phyloP scores from a whole-genome alignment of 164 flowering plant species.

The Euptelea pleiosperma region DNA sequence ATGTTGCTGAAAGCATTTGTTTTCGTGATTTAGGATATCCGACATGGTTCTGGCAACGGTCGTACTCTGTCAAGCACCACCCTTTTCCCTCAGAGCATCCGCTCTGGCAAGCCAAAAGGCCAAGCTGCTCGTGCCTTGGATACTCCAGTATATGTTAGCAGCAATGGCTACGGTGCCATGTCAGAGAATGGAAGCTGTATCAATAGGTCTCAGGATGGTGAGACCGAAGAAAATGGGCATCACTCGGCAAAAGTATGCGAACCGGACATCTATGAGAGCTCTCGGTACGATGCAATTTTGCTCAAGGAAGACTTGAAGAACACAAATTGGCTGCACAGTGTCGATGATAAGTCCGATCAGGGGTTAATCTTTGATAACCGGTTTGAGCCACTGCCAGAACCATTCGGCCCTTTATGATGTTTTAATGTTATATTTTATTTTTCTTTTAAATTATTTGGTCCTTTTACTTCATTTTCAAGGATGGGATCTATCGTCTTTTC shows the following conservation, averaged over 20 bases:
- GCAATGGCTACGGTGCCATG: constrained; percentile 35
- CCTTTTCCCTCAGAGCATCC: constrained; percentile 86
- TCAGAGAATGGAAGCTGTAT: constrained; percentile 38
- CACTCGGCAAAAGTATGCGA: constrained; percentile 42
- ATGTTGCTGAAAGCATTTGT: too few species aligned
- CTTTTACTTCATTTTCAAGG: too few species aligned
- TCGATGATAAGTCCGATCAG: constrained; percentile 68
- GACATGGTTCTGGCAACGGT: constrained; percentile 48
- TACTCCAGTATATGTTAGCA: constrained; percentile 32
- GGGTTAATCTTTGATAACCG: constrained; percentile 70
- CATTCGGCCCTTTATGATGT: constrained; percentile 52
- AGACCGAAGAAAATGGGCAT: constrained; percentile 30
- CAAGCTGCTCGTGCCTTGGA: constrained; percentile 36
- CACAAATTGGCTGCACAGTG: constrained; percentile 80
- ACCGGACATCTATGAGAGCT: constrained; percentile 73
- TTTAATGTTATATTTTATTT: too few species aligned
- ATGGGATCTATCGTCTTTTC: too few species aligned
- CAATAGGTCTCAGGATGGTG: constrained; percentile 22
- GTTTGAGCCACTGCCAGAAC: constrained; percentile 80
- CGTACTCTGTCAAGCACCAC: constrained; percentile 59
- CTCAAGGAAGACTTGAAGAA: constrained; percentile 84
- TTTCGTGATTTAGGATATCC: constrained; percentile 57
- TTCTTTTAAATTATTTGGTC: too few species aligned
- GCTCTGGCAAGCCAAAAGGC: constrained; percentile 47
- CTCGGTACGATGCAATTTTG: constrained; percentile 80